Percentiles rank a stretch among this genome's conserved stretches.
These are phyloP conservation scores for Camellia japonica DNA, from an alignment of 148 eudicot species.

Conservation along the genomic window DNA sequence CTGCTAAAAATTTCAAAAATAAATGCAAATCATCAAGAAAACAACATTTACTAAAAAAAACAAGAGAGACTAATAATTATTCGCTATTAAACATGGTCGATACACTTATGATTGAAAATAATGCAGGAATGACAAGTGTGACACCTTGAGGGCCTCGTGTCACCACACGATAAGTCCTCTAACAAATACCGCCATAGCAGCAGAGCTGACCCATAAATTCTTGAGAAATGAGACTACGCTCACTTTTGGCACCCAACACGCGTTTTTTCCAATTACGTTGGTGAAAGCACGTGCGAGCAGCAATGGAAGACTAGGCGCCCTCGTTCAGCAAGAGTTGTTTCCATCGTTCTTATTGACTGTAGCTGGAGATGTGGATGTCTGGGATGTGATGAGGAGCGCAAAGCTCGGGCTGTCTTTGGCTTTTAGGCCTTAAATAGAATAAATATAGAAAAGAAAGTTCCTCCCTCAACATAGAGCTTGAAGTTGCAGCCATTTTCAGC, in stretches of 20 bases:
- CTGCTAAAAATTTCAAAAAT: not conserved
- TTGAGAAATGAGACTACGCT: constrained; percentile 10
- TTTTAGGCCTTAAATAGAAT: constrained; percentile 1
- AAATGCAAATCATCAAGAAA: not conserved
- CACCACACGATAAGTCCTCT: constrained; percentile 9
- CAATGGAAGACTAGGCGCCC: constrained; percentile 7
- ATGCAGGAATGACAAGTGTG: constrained; percentile 19
- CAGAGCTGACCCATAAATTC: constrained; percentile 18
- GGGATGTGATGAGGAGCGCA: not conserved
- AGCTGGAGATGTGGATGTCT: constrained; percentile 10
- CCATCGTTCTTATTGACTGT: constrained; percentile 6
- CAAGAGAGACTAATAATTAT: not conserved
- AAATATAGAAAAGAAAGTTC: not conserved
- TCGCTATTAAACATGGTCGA: not conserved
- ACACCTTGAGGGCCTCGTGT: constrained; percentile 7
- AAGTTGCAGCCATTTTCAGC: not conserved
- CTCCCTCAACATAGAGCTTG: not conserved
- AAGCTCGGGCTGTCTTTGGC: constrained; percentile 19
- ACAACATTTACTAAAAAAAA: not conserved
- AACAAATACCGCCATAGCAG: constrained; percentile 18
- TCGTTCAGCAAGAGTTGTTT: constrained; percentile 13
- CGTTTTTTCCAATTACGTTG: constrained; percentile 6
- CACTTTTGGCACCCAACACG: constrained; percentile 17
- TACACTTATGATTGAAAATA: not conserved
- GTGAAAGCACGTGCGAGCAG: constrained; percentile 16